Evolutionary conservation across 441 rosid species (phyloP).

Genomic region (Arabidopsis lyrata): DNA sequence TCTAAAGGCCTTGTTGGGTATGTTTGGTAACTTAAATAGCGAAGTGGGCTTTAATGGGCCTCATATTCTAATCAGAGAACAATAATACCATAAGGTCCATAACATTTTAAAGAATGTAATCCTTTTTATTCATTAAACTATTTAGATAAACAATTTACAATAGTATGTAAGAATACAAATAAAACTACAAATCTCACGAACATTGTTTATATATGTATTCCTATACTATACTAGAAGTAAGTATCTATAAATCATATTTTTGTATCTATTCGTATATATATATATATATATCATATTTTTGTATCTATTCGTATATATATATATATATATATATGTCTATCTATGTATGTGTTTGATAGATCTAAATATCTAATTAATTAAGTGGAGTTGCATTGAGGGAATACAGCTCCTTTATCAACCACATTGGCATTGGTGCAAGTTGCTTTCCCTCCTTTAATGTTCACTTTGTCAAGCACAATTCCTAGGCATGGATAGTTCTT

Average conservation of each 20-base stretch:
- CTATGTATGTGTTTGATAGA: neutral
- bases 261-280: neutral
- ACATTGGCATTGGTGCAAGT: slow-evolving; percentile 60
- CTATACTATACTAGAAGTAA: slow-evolving; percentile 11
- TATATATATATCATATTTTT: neutral
- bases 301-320: neutral
- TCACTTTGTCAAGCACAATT: slow-evolving; percentile 57
- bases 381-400: slow-evolving; percentile 51
- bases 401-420: slow-evolving; percentile 53
- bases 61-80: neutral
- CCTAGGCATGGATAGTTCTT: slow-evolving; percentile 62
- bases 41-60: slow-evolving; percentile 17
- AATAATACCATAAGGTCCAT: neutral
- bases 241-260: neutral
- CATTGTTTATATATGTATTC: slow-evolving; percentile 21
- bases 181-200: neutral
- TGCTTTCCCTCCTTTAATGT: slow-evolving; percentile 52
- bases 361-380: neutral
- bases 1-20: slow-evolving; percentile 15
- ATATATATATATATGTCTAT: neutral
- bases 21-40: neutral
- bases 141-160: slow-evolving; percentile 18
- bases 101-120: neutral
- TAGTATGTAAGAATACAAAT: slow-evolving; percentile 14
- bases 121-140: slow-evolving; percentile 20